These are phyloP conservation scores for Tuber magnatum DNA, from an alignment of 495 filamentous ascomycete genomes.

Conservation along the genomic window DNA sequence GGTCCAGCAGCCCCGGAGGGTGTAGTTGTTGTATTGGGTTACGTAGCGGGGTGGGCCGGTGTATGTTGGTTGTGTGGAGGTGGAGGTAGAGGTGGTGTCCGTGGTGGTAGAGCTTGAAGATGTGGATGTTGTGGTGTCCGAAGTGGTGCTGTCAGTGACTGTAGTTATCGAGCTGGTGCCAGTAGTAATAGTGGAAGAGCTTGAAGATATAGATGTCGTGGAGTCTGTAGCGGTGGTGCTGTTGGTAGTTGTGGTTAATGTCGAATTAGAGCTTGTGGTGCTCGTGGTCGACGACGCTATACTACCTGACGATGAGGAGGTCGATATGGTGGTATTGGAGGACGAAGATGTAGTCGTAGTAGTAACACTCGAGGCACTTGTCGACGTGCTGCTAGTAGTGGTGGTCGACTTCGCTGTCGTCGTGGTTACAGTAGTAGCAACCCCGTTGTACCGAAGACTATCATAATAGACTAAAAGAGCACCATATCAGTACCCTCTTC, in stretches of 20 bases:
- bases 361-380: neutral
- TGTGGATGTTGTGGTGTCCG: neutral
- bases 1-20: conserved; percentile 38
- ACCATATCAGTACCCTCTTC: neutral
- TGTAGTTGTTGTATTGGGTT: conserved; percentile 17
- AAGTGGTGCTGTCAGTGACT: conserved; percentile 13
- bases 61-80: conserved; percentile 8
- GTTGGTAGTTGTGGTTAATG: conserved; percentile 4
- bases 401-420: conserved; percentile 9
- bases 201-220: conserved; percentile 8
- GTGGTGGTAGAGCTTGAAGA: conserved; percentile 27
- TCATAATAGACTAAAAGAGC: conserved; percentile 13
- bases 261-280: neutral
- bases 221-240: conserved; percentile 7
- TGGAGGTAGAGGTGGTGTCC: conserved; percentile 24
- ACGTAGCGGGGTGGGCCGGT: conserved; percentile 14
- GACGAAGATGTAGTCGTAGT: neutral
- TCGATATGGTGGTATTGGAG: neutral
- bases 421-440: conserved; percentile 10
- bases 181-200: conserved; percentile 16
- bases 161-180: neutral
- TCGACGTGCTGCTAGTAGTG: neutral
- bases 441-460: conserved; percentile 11
- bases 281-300: neutral
- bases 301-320: neutral